A percentile compares a stretch with the other conserved stretches of the same genome.
Conservation (phyloP, 2,329 filamentous ascomycete genomes). For the Raffaelea deltoideospora region DNA sequence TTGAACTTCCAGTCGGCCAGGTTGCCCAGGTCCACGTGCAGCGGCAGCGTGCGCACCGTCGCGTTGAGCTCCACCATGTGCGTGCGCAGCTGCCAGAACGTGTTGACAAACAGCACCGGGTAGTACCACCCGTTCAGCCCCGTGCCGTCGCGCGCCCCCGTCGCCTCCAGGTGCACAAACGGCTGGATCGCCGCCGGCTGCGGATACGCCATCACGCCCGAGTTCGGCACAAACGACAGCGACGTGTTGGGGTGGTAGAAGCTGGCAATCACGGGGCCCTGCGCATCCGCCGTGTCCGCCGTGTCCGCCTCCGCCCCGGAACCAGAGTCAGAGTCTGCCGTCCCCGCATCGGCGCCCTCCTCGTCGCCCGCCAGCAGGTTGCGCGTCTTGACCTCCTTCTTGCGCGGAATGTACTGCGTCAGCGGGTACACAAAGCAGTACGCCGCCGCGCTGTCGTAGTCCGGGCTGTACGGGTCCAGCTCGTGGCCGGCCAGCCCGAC, state of each 20-base stretch:
- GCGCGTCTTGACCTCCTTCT: slow-evolving; percentile 75
- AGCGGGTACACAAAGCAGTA: slow-evolving; percentile 75
- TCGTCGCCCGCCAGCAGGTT: slow-evolving; percentile 58
- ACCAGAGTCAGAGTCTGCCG: slow-evolving; percentile 17
- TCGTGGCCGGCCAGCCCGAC: slow-evolving; percentile 60
- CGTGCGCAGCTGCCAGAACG: slow-evolving; percentile 86
- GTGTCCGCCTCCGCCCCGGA: not conserved
- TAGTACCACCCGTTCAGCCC: slow-evolving; percentile 90
- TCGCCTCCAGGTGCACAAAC: slow-evolving; percentile 65
- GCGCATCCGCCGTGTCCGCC: not conserved
- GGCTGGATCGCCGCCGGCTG: slow-evolving; percentile 58
- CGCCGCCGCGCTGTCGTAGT: slow-evolving; percentile 61
- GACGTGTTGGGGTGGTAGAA: slow-evolving; percentile 96
- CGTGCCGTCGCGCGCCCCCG: slow-evolving; percentile 64
- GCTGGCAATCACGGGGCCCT: slow-evolving; percentile 56
- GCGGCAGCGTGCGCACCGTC: slow-evolving; percentile 65
- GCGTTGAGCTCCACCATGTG: slow-evolving; percentile 90
- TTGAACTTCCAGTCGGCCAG: slow-evolving; percentile 81
- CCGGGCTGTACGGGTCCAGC: slow-evolving; percentile 57
- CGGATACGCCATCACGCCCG: slow-evolving; percentile 53
- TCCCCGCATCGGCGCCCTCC: slow-evolving; percentile 31
- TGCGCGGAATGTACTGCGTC: slow-evolving; percentile 82
- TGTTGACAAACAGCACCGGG: slow-evolving; percentile 83
- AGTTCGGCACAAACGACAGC: slow-evolving; percentile 70
- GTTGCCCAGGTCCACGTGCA: slow-evolving; percentile 74